Evolutionary conservation across 768 basidiomycete genomes (phyloP), one percentile per base, ranked within the genome.

Genomic region (button mushroom (Agaricus bisporus)): DNA sequence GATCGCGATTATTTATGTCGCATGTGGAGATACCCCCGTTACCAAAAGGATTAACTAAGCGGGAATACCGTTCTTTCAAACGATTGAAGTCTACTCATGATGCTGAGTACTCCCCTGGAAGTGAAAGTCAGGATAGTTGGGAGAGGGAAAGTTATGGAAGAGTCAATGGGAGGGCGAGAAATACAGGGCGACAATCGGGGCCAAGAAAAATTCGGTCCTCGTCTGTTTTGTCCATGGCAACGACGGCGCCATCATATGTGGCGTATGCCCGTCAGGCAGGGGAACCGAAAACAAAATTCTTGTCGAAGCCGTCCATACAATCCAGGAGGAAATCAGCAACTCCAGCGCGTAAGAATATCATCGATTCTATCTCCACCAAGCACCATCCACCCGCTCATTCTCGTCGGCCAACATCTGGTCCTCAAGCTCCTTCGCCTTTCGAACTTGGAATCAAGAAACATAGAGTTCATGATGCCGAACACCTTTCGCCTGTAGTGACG

Each of bases 11-110:
- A 14, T 15, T 18, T 39, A 28, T 50, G 5, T 28, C 14, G 25
- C 35, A 42, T 26, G 41, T 51, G 22, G 50, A 51, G 8, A 22
- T 53, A 10, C 51, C 51, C 2, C 26, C 51, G 4, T 53, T 53
- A n/a, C 44, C 51, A 4, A 37, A 25, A 1, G 38, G 52, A 17
- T 26, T 29, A n/a, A 7, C 5, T 18, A 54, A 41, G 17, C 7
- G 14, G 11, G 44, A 53, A 29, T 53, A 53, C 38, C 22, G 36
- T 15, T 25, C 51, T 17, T 18, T 37, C 9, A 39, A 53, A 18
- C 35, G 44, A 28, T 2, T 20, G 7, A 47, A 22, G 10, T n/a
- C 18, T 9, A 14, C 12, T 4, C 35, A 39, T 29, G 52, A 22
- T 14, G 41, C 3, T 43, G 28, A 38, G 35, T n/a, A 37, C 38